phyloP scores from a whole-genome alignment of 768 basidiomycete species.

The Lepiota subincarnata region DNA sequence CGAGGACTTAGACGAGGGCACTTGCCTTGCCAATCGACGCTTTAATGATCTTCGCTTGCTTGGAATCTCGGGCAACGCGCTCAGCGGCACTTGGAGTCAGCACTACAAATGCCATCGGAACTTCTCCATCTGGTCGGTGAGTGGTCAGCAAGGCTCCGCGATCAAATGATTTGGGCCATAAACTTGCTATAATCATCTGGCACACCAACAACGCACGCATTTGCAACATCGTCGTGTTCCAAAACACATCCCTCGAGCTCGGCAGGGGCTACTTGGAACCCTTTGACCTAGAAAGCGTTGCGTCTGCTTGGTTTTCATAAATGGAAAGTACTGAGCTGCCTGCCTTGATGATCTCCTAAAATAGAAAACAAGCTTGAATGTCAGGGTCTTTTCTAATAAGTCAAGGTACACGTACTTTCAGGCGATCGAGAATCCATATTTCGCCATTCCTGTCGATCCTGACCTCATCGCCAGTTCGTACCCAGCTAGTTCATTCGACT shows the following conservation, averaged over 20 bases:
- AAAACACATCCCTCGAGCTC: constrained; percentile 70
- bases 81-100: constrained; percentile 38
- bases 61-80: constrained; percentile 26
- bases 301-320: constrained; percentile 22
- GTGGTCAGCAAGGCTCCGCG: neutral
- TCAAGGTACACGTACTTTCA: constrained; percentile 40
- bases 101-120: constrained; percentile 67
- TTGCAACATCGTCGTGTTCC: constrained; percentile 53
- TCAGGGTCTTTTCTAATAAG: neutral
- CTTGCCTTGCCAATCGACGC: constrained; percentile 46
- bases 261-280: constrained; percentile 73
- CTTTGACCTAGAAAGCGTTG: constrained; percentile 46
- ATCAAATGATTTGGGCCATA: neutral
- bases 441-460: constrained; percentile 50
- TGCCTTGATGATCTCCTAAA: constrained; percentile 45
- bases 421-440: constrained; percentile 56
- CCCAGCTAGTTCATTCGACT: constrained; percentile 42
- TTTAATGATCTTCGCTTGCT: constrained; percentile 32
- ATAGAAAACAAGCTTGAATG: neutral
- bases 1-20: neutral
- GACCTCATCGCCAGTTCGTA: constrained; percentile 66
- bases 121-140: constrained; percentile 46
- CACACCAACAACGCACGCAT: constrained; percentile 61
- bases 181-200: constrained; percentile 59
- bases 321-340: neutral